Evolutionary conservation across 805 yeast species (phyloP).

Genomic region (Saccharomyces jurei): DNA sequence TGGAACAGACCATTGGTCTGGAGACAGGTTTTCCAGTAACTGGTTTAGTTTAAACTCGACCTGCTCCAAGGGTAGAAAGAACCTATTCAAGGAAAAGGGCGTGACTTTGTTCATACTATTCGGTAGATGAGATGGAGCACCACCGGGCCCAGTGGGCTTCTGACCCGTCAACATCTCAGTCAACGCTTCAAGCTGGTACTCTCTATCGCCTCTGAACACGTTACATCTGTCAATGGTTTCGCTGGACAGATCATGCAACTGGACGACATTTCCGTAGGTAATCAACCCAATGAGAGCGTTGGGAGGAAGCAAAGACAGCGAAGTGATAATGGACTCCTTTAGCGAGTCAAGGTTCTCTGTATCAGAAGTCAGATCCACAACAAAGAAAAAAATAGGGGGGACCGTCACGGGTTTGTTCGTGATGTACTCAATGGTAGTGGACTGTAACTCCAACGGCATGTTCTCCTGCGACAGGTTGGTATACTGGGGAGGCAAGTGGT

Average conservation of each 20-base stretch:
- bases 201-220: constrained; percentile 85
- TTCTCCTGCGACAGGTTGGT: constrained; percentile 65
- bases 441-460: constrained; percentile 71
- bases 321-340: constrained; percentile 69
- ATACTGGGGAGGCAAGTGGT: constrained; percentile 76
- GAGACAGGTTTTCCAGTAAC: constrained; percentile 66
- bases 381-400: constrained; percentile 82
- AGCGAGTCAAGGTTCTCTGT: constrained; percentile 77
- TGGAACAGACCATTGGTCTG: constrained; percentile 85
- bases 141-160: constrained; percentile 34
- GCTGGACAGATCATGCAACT: constrained; percentile 74
- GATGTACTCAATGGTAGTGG: constrained; percentile 79
- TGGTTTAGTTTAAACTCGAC: constrained; percentile 79
- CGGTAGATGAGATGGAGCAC: constrained; percentile 3
- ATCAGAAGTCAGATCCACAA: constrained; percentile 84
- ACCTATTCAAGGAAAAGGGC: constrained; percentile 47
- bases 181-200: constrained; percentile 49
- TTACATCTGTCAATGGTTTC: constrained; percentile 63
- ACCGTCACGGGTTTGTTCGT: constrained; percentile 69
- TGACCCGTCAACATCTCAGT: constrained; percentile 57
- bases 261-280: constrained; percentile 80
- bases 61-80: constrained; percentile 63
- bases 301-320: constrained; percentile 76
- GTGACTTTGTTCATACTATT: constrained; percentile 17
- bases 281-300: constrained; percentile 82